Base-by-base conservation (phyloP, 371 early-diverging fungal genomes). In the Lichtheimia hyalospora region DNA sequence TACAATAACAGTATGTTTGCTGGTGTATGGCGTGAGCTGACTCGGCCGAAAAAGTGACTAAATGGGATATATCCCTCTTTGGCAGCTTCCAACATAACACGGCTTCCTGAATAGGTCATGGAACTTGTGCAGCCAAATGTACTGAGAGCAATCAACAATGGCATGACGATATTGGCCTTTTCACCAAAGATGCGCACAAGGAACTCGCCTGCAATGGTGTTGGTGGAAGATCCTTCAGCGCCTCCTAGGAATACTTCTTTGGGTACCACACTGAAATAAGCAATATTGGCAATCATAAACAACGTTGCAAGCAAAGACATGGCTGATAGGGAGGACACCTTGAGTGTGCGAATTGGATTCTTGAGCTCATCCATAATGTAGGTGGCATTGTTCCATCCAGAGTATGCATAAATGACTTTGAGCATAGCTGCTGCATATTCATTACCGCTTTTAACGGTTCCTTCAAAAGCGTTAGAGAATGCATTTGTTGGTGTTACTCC, bases 181-280 rank as follows among this genome's bases (percentile, higher is more conserved):
- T 42, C 61, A 12, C 73, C 76, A 66, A 71, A 70, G 18, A 68
- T 60, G 2, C 69, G 58, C 7, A 52, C 44, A 21, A 68, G 69
- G 40, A 73, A 73, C n/a, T 62, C 60, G 20, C 62, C 74, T n/a
- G 76, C 76, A 8, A 76, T 60, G 5, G 61, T 64, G 5, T 58
- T 64, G 2, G 54, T 55, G 23, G 68, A 65, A 2, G 23, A 25
- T 2, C 49, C n/a, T 8, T 8, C 10, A 34, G 2, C 34, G 34
- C 34, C 34, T 34, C 34, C 34, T 1, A 34, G 34, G 39, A 73
- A 58, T 23, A 68, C 61, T 2, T 64, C 65, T 46, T 59, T 54
- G 6, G 76, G 69, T 12, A 76, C 67, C 3, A 69, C 76, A 21
- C 69, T 60, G 44, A 73, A 68, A 54, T 76, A 76, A 3, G 74